Evolutionary conservation across 2,329 filamentous ascomycete genomes (phyloP).

Genomic region (Claviceps maximensis): DNA sequence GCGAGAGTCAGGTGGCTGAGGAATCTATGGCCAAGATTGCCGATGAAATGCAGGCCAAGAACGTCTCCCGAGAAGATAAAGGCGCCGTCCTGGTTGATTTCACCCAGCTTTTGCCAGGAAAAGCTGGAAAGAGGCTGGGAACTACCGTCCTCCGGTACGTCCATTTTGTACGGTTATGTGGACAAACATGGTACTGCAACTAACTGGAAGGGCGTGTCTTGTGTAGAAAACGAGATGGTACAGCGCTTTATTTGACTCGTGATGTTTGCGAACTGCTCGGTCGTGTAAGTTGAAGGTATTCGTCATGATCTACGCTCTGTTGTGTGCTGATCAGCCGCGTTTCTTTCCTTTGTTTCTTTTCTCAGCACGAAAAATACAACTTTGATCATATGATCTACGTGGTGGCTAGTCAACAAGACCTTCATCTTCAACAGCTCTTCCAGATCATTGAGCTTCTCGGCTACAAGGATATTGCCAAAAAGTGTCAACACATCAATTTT

Average conservation of each 20-base stretch:
- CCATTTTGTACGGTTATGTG: background rate
- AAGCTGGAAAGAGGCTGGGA: slow-evolving; percentile 55
- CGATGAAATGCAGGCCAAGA: slow-evolving; percentile 47
- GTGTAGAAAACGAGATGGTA: slow-evolving; percentile 51
- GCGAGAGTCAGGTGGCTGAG: slow-evolving; percentile 60
- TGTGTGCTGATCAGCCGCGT: background rate
- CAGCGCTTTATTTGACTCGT: slow-evolving; percentile 63
- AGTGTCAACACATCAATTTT: slow-evolving; percentile 65
- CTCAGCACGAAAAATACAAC: slow-evolving; percentile 38
- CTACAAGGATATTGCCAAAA: slow-evolving; percentile 51
- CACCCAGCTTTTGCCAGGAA: slow-evolving; percentile 50
- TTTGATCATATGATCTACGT: slow-evolving; percentile 76
- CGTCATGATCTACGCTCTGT: background rate
- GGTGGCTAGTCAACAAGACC: slow-evolving; percentile 56
- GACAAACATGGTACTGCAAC: background rate
- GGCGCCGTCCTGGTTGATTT: slow-evolving; percentile 64
- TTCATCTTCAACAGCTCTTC: slow-evolving; percentile 60
- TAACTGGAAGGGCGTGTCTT: background rate
- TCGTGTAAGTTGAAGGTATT: slow-evolving; percentile 23
- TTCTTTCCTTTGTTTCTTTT: background rate
- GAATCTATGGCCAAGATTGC: slow-evolving; percentile 53
- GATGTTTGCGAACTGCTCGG: slow-evolving; percentile 64
- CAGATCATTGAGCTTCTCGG: slow-evolving; percentile 61
- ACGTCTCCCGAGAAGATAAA: slow-evolving; percentile 55
- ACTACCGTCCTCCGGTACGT: slow-evolving; percentile 49